Base-by-base conservation (phyloP, 306 rosid genomes). In the Gleditsia sinensis region DNA sequence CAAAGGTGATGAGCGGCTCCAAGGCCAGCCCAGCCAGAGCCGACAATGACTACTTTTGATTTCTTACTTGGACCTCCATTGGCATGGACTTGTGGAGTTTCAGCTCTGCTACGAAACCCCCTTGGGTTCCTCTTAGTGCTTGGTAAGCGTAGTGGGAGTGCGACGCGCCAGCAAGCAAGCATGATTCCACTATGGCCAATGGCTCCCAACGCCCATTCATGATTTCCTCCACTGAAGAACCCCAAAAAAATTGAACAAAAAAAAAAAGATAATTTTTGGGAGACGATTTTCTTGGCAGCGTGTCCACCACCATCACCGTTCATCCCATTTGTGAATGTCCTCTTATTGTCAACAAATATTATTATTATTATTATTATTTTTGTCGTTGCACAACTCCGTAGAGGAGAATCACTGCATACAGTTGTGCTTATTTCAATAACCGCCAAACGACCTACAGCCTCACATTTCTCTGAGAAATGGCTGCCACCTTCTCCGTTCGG, bases 401-500 rank as follows among this genome's bases (percentile, higher is more conserved):
- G 4, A 7, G 1, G 3, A 50, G n/a, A n/a, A n/a, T n/a, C n/a
- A n/a, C n/a, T n/a, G n/a, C n/a, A n/a, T n/a, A n/a, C n/a, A n/a
- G 24, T 37, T 33, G 14, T n/a, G 62, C 23, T 57, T 16, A n/a
- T 30, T 9, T 9, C 42, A 16, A 7, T 58, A 58, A 16, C 54
- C 24, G 54, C 54, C 54, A 48, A 48, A 17, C 23, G 0, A 16
- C 53, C 32, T 24, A 10, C 69, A 81, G 83, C 89, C 85, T 81
- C 84, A 76, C 84, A 68, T 78, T 78, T 82, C 9, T 24, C 37
- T 43, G 14, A 43, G 9, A 21, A 33, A 89, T 90, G 97, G 84
- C 94, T 72, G 84, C 89, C 75, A 86, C 95, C 63, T 87, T 90
- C 84, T 84, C 97, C 61, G 90, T 88, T 75, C 92, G 96, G 60